A percentile compares a stretch with the other conserved stretches of the same genome.
phyloP scores from a whole-genome alignment of 495 filamentous ascomycete genomes.

The Penicillium pancosmium region DNA sequence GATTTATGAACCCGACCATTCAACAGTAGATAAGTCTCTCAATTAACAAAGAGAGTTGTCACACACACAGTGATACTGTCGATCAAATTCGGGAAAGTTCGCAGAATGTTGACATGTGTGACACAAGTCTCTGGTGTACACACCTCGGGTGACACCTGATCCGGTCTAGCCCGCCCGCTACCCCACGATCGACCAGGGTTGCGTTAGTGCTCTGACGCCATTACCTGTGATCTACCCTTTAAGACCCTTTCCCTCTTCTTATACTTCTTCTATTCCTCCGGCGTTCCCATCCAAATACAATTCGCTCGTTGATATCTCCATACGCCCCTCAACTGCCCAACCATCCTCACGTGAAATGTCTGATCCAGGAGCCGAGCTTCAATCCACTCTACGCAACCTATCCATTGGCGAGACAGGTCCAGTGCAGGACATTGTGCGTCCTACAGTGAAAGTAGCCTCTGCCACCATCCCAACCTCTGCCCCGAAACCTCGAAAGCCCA shows the following conservation, averaged over 20 bases:
- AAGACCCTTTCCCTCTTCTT: conserved; percentile 3
- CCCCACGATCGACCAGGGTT: conserved; percentile 35
- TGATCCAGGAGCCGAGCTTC: conserved; percentile 38
- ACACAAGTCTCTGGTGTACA: neutral
- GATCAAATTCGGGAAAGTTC: neutral
- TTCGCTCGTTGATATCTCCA: neutral
- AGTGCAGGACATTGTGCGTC: conserved; percentile 37
- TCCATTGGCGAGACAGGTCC: conserved; percentile 44
- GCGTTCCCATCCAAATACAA: neutral
- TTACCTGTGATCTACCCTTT: conserved; percentile 18
- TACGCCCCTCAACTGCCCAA: neutral
- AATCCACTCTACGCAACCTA: conserved; percentile 49
- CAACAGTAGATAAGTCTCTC: too few species aligned
- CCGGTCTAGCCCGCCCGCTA: conserved; percentile 27
- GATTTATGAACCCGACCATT: too few species aligned
- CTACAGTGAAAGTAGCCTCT: conserved; percentile 22
- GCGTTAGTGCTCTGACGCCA: conserved; percentile 28
- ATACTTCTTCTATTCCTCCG: neutral
- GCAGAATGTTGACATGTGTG: conserved; percentile 4
- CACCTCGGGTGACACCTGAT: conserved; percentile 6
- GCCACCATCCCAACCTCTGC: conserved; percentile 8
- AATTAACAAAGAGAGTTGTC: too few species aligned
- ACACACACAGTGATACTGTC: neutral
- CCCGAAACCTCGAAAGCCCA: conserved; percentile 44
- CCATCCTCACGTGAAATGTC: conserved; percentile 25